Conservation (phyloP, 148 eudicot species). For the Linanthus parryae region DNA sequence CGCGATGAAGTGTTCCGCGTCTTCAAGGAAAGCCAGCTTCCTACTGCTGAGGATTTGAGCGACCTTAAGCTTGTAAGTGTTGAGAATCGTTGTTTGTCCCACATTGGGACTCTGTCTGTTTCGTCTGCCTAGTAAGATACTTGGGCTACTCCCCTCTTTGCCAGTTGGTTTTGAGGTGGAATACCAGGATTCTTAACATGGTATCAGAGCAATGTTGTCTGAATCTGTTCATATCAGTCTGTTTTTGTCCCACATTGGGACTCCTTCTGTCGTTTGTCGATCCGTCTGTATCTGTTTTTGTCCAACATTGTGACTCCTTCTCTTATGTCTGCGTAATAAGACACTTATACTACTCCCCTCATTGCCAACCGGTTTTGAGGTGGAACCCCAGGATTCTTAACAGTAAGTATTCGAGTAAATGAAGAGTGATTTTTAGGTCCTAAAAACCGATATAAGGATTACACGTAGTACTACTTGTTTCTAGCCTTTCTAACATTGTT, state of each 20-base stretch:
- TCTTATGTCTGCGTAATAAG: neutral
- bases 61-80: conserved; percentile 56
- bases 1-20: conserved; percentile 50
- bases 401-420: neutral
- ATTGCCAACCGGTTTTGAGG: too few species aligned
- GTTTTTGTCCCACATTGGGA: neutral
- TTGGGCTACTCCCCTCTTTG: too few species aligned
- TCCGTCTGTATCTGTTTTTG: too few species aligned
- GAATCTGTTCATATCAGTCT: neutral
- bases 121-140: neutral
- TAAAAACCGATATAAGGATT: neutral
- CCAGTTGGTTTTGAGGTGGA: neutral
- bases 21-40: conserved; percentile 30
- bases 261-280: neutral
- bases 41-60: conserved; percentile 39
- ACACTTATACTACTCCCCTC: too few species aligned
- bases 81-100: neutral
- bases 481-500: neutral
- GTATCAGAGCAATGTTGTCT: neutral
- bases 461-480: neutral
- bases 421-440: neutral
- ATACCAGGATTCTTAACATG: neutral
- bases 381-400: too few species aligned
- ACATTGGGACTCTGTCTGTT: neutral
- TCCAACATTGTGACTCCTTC: too few species aligned